Evolutionary conservation across 2,329 filamentous ascomycete species (phyloP), one percentile per base, ranked within the genome.

Genomic region (Fusarium haematococcum): DNA sequence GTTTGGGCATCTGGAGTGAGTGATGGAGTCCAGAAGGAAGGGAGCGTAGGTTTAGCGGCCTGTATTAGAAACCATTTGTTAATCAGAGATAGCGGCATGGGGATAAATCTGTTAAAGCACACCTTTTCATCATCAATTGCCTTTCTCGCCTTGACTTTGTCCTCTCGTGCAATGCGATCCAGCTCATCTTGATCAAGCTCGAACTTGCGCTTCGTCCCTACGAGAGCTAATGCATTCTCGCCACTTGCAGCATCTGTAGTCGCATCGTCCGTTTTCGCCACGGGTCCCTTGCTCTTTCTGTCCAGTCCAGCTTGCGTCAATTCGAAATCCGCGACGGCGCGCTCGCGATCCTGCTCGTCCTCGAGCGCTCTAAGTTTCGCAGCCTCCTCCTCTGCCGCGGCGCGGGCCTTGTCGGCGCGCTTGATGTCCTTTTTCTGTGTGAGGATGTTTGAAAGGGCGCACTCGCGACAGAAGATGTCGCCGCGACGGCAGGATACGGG

Each of bases 381-480:
- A 8, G 88, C 85, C 30, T 95, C 93, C 64, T 89, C 87, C 70
- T 88, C 86, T 32, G 90, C 89, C 33, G 88, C 85, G 74, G 92
- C 91, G 23, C 89, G 87, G 25, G 89, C 88, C 76, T 90, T 93
- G 70, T 94, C 94, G 3, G 94, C 80, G 0, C 97, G 90, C 81
- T 95, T 97, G 74, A 97, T 95, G 80, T 98, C 97, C 84, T 95
- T 94, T 77, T 94, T 92, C 83, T 99, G 96, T 1, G 95, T 90
- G 1, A 98, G 88, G n/a, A 99, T 91, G 79, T 98, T 98, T 76
- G 88, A 92, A 63, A 98, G 90, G 10, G 95, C 95, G 85, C 96
- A 99, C 85, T 98, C 97, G 77, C 95, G 92, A 83, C 96, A 99
- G 85, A 98, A 98, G 16, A 99, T 88, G 82, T 98, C 95, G 70